phyloP scores from a whole-genome alignment of 2,329 filamentous ascomycete genomes.

The Fonsecaea pugnacius region DNA sequence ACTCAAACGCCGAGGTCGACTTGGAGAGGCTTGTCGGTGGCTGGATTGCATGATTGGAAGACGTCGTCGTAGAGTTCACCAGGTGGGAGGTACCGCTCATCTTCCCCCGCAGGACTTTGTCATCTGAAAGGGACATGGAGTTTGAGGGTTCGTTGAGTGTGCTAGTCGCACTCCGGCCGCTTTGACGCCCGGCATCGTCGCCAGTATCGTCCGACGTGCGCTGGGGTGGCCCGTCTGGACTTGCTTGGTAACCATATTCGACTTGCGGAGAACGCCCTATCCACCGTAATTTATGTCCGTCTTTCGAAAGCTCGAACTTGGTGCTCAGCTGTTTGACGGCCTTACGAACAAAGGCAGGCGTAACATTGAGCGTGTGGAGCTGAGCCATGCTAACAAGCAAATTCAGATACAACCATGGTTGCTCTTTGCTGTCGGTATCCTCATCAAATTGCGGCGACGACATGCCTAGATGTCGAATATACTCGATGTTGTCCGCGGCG shows the following conservation, averaged over 20 bases:
- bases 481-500: constrained; percentile 74
- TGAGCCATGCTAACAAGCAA: constrained; percentile 80
- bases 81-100: constrained; percentile 13
- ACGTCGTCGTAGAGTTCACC: constrained; percentile 17
- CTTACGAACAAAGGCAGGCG: constrained; percentile 73
- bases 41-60: constrained; percentile 22
- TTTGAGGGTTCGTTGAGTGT: constrained; percentile 46
- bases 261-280: constrained; percentile 69
- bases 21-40: constrained; percentile 25
- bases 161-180: constrained; percentile 52
- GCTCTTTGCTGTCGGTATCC: constrained; percentile 13
- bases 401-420: constrained; percentile 47
- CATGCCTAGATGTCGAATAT: constrained; percentile 40
- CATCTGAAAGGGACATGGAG: constrained; percentile 30
- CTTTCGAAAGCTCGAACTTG: constrained; percentile 75
- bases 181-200: constrained; percentile 49
- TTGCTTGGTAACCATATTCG: constrained; percentile 62
- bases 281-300: constrained; percentile 81
- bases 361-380: constrained; percentile 82
- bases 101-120: constrained; percentile 14
- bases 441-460: constrained; percentile 27
- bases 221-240: constrained; percentile 18
- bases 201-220: constrained; percentile 22
- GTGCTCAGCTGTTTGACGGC: constrained; percentile 72
- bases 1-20: constrained; percentile 32